These are phyloP conservation scores for Fusarium illudens DNA, from an alignment of 2,329 filamentous ascomycete species.

Conservation along the genomic window DNA sequence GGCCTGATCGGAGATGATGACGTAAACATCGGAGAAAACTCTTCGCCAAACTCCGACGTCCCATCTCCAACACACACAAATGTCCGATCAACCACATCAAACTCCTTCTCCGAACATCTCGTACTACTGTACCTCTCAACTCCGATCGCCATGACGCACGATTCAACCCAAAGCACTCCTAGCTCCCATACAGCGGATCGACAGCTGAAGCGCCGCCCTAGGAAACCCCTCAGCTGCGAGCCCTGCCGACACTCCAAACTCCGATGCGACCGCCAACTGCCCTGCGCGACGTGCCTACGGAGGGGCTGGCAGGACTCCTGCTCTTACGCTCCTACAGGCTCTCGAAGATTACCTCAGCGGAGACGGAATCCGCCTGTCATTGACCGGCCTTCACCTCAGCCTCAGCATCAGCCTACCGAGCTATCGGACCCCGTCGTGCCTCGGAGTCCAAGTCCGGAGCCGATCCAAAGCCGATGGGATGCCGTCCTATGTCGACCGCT, in stretches of 20 bases:
- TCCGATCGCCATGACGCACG: not conserved
- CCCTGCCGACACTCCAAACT: conserved; percentile 25
- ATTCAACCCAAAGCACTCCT: not conserved
- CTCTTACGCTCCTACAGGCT: not conserved
- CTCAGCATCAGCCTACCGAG: not conserved
- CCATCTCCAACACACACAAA: not conserved
- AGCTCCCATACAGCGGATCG: not conserved
- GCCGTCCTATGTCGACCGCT: not conserved
- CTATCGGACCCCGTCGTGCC: not conserved
- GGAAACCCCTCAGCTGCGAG: conserved; percentile 26
- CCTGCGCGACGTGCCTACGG: conserved; percentile 16
- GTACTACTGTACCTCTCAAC: not conserved
- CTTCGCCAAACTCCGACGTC: not conserved
- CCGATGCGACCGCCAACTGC: conserved; percentile 26
- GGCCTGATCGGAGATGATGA: not conserved
- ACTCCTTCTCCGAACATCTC: not conserved
- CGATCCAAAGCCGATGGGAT: not conserved
- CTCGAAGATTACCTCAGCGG: not conserved
- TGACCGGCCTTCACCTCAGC: not conserved
- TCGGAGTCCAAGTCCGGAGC: not conserved
- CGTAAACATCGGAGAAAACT: not conserved
- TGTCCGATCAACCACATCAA: not conserved
- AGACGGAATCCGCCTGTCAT: not conserved
- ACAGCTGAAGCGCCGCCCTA: not conserved
- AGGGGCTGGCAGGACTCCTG: conserved; percentile 2